phyloP scores from a whole-genome alignment of 2,329 filamentous ascomycete species.

The Trichoderma sp. region DNA sequence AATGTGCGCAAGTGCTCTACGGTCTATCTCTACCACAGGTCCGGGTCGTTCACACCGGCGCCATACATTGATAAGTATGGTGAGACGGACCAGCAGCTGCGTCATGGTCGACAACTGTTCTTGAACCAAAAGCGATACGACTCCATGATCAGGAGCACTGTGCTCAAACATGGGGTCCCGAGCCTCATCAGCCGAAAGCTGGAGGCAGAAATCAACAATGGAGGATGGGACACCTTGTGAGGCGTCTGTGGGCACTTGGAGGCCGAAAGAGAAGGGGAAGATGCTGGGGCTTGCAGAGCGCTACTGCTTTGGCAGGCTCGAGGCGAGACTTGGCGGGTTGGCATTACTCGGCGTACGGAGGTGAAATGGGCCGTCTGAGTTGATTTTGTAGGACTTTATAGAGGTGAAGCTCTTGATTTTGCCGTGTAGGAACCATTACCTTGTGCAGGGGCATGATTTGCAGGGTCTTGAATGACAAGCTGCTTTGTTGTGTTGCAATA shows the following conservation, averaged over 20 bases:
- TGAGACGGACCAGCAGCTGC: conserved; percentile 88
- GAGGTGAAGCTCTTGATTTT: not conserved
- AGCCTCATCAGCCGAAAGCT: conserved; percentile 87
- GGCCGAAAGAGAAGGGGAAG: not conserved
- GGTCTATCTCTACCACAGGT: conserved; percentile 78
- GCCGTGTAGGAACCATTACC: not conserved
- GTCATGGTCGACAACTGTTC: conserved; percentile 85
- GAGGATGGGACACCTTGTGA: conserved; percentile 82
- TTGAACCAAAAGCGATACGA: conserved; percentile 95
- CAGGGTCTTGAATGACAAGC: not conserved
- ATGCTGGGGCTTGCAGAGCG: not conserved
- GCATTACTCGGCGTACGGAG: conserved; percentile 5
- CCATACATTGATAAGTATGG: conserved; percentile 96
- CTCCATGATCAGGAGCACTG: conserved; percentile 78
- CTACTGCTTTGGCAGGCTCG: not conserved
- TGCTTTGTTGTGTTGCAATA: not conserved
- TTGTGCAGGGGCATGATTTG: not conserved
- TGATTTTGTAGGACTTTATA: conserved; percentile 8
- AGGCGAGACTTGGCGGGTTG: not conserved
- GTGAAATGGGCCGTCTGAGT: not conserved
- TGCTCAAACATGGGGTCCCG: conserved; percentile 83
- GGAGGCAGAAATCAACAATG: conserved; percentile 95
- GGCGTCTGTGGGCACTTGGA: conserved; percentile 33
- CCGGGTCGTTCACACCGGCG: conserved; percentile 82
- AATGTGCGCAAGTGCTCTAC: conserved; percentile 96